These are phyloP conservation scores for Closterium sp. DNA, from an alignment of 139 green algal genomes.

Conservation along the genomic window DNA sequence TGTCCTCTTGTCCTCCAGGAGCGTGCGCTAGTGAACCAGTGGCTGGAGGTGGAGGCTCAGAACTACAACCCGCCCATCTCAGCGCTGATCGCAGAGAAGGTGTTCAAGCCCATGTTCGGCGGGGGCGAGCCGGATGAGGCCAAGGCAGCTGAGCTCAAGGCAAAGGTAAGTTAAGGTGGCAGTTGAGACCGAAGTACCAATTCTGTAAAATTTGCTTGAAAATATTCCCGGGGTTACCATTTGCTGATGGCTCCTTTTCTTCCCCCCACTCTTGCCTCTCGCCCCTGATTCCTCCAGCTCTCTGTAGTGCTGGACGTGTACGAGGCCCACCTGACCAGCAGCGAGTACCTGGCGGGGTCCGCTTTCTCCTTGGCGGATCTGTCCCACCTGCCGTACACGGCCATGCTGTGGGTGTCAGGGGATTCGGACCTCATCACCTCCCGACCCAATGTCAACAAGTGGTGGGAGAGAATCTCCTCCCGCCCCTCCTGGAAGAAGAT, in stretches of 20 bases:
- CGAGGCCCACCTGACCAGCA: too few relatives aligned
- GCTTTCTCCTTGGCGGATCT: too few relatives aligned
- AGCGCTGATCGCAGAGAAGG: too few relatives aligned
- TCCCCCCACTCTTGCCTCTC: background rate
- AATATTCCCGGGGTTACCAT: too few relatives aligned
- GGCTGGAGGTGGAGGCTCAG: too few relatives aligned
- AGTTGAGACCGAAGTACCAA: background rate
- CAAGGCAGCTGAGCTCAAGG: slow-evolving; percentile 6
- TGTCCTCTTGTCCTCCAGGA: background rate
- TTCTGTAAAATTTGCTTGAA: too few relatives aligned
- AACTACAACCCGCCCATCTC: too few relatives aligned
- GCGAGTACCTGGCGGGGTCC: too few relatives aligned
- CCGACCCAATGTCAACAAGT: slow-evolving; percentile 23
- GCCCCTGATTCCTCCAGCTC: background rate
- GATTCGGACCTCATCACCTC: slow-evolving; percentile 22
- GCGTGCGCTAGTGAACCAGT: too few relatives aligned
- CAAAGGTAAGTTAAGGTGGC: background rate
- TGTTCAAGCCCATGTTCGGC: slow-evolving; percentile 20
- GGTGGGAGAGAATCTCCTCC: slow-evolving; percentile 44
- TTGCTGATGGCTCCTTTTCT: background rate
- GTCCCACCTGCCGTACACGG: too few relatives aligned
- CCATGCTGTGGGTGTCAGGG: slow-evolving; percentile 12
- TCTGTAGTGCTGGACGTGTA: slow-evolving; percentile 41
- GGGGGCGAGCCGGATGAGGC: slow-evolving; percentile 4
- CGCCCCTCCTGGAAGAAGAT: slow-evolving; percentile 47